Evolutionary conservation across 192 early-diverging fungal genomes (phyloP), one percentile per base, ranked within the genome.

Genomic region (Coemansia interrupta): DNA sequence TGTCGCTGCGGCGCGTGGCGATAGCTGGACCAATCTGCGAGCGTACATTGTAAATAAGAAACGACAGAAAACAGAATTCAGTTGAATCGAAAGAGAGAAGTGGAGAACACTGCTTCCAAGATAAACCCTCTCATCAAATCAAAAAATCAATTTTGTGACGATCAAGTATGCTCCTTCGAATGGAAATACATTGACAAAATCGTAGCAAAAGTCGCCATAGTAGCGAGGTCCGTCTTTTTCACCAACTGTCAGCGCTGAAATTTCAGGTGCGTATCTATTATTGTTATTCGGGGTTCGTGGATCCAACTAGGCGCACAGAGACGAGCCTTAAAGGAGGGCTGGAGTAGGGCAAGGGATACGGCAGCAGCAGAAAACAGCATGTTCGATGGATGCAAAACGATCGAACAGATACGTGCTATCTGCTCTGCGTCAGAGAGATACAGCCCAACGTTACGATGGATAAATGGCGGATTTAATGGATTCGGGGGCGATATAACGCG

Each of bases 221-320:
- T 26, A 43, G 39, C 0, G 4, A 13, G 15, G 48, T 61, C 52
- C 59, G 18, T 49, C 59, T 50, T 61, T 61, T 61, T 51, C 52
- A 49, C 51, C 59, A 38, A 61, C 49, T 52, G 49, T 61, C 59
- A 61, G 59, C 59, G 59, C 59, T 61, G 59, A 49, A 49, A 52
- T 40, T 53, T 47, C 43, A 61, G 59, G 59, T 61, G 59, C 29
- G 59, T 61, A 61, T 61, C 36, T 26, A 40, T 30, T 26, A 14
- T 43, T 45, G 40, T 55, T 30, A 19, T 54, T 29, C 17, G 22
- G 14, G 26, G 40, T 54, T 29, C 17, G 22, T 4, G 26, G 42
- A 26, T 56, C 54, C 54, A 56, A 19, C 32, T 36, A 36, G 30
- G n/a, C 20, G 15, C 50, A 45, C 7, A n/a, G 43, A 45, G 43